These are phyloP conservation scores for Trypanosomatidae sp. DNA, from an alignment of 208 protist species.

Conservation along the genomic window DNA sequence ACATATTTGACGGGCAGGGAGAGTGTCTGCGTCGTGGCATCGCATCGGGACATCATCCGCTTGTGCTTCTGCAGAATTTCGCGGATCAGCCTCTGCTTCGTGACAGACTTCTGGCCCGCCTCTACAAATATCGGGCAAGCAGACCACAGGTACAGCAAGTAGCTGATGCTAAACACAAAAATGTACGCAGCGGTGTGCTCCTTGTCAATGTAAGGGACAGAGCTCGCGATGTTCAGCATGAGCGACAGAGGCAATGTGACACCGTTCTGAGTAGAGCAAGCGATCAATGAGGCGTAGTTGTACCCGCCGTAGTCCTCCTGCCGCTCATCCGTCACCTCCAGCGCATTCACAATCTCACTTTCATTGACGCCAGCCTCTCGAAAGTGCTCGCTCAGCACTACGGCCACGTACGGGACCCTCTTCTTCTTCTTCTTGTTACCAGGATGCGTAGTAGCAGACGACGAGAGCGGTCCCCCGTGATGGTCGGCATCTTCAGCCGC, in stretches of 20 bases:
- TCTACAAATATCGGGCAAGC: conserved; percentile 58
- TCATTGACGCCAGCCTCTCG: conserved; percentile 43
- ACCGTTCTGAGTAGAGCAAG: conserved; percentile 72
- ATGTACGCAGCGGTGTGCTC: conserved; percentile 62
- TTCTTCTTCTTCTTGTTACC: conserved; percentile 19
- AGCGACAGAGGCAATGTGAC: conserved; percentile 79
- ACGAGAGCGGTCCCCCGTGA: background rate
- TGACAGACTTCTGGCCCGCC: conserved; percentile 45
- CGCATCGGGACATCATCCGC: conserved; percentile 33
- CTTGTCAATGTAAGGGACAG: conserved; percentile 60
- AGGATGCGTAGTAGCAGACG: background rate
- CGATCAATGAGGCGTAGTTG: conserved; percentile 48
- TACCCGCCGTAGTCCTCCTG: conserved; percentile 67
- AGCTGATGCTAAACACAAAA: conserved; percentile 71
- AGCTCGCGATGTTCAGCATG: conserved; percentile 53
- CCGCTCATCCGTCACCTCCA: conserved; percentile 47
- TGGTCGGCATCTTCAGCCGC: conserved; percentile 5
- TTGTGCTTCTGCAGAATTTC: conserved; percentile 54
- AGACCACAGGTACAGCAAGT: conserved; percentile 52
- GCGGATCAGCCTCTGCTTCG: conserved; percentile 52
- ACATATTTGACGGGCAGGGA: conserved; percentile 9
- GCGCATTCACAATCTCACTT: conserved; percentile 48
- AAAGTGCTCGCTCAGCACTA: conserved; percentile 63
- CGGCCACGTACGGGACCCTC: conserved; percentile 44
- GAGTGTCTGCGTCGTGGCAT: conserved; percentile 68